Evolutionary conservation across 257 asterid species (phyloP).

Genomic region (Anisodus acutangulus): DNA sequence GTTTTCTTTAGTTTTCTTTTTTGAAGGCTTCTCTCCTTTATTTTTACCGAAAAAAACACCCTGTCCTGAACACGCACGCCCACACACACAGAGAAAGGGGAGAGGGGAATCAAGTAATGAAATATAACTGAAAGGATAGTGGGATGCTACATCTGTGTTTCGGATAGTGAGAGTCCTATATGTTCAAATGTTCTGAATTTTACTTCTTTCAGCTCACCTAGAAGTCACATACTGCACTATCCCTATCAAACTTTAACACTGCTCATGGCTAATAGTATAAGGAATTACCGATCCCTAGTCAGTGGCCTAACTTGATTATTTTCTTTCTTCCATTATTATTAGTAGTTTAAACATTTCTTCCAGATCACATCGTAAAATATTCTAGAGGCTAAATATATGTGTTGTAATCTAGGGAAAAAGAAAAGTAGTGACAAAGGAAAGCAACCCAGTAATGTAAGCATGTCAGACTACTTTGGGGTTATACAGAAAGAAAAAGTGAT

Average conservation of each 20-base stretch:
- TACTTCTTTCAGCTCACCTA: background rate
- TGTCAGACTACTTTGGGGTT: slow-evolving; percentile 5
- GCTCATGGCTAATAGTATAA: background rate
- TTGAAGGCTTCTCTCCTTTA: background rate
- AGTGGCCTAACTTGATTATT: slow-evolving; percentile 23
- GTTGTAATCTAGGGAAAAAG: background rate
- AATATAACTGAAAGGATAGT: slow-evolving; percentile 14
- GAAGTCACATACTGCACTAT: background rate
- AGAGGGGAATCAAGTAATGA: too few relatives aligned
- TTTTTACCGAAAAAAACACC: background rate
- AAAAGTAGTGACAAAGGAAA: slow-evolving; percentile 5
- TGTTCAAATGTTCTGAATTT: slow-evolving; percentile 5
- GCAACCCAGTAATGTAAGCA: slow-evolving; percentile 12
- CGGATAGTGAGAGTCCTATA: background rate
- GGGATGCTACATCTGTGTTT: slow-evolving; percentile 8
- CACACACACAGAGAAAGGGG: background rate
- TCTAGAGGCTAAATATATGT: background rate
- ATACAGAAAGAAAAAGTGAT: background rate
- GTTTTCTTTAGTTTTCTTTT: background rate
- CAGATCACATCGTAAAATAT: background rate
- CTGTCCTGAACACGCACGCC: background rate
- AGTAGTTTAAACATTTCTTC: slow-evolving; percentile 22
- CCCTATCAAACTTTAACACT: background rate
- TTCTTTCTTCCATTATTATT: background rate
- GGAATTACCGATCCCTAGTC: background rate